phyloP scores from a whole-genome alignment of 2,329 filamentous ascomycete genomes.

The Biscogniauxia marginata region DNA sequence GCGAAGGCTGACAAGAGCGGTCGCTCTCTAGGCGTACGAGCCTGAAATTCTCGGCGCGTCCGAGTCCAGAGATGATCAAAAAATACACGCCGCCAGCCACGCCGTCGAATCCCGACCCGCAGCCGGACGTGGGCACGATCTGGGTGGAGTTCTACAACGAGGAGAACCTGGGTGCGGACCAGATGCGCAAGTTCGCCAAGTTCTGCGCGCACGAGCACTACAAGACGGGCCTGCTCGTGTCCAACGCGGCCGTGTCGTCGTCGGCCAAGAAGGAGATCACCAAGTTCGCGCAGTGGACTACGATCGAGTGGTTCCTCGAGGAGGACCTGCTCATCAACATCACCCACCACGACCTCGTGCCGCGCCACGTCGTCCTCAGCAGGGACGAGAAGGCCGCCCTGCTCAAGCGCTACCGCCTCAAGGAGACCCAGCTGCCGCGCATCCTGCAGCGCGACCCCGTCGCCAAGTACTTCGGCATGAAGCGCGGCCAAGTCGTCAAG shows the following conservation, averaged over 20 bases:
- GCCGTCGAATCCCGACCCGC: conserved; percentile 65
- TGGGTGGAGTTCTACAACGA: conserved; percentile 89
- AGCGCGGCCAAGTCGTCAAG: conserved; percentile 94
- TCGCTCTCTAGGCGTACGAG: conserved; percentile 63
- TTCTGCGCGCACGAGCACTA: conserved; percentile 77
- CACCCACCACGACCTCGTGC: conserved; percentile 94
- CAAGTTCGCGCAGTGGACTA: conserved; percentile 70
- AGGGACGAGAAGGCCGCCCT: conserved; percentile 84
- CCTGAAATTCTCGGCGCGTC: conserved; percentile 86
- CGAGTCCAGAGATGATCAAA: conserved; percentile 77
- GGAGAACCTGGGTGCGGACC: conserved; percentile 79
- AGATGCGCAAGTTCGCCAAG: conserved; percentile 86
- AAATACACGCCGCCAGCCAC: conserved; percentile 77
- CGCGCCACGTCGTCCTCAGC: conserved; percentile 87
- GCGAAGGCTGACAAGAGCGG: conserved; percentile 3
- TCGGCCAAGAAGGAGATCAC: conserved; percentile 85
- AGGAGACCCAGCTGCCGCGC: conserved; percentile 94
- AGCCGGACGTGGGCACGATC: conserved; percentile 78
- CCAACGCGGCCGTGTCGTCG: conserved; percentile 75
- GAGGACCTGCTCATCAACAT: conserved; percentile 97
- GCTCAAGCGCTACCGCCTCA: conserved; percentile 86
- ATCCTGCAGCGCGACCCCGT: conserved; percentile 92
- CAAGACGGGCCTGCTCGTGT: conserved; percentile 89
- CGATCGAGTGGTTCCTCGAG: conserved; percentile 94
- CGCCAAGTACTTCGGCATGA: conserved; percentile 84